Conservation (phyloP, 306 rosid species). For the Echinosophora koreensis region DNA sequence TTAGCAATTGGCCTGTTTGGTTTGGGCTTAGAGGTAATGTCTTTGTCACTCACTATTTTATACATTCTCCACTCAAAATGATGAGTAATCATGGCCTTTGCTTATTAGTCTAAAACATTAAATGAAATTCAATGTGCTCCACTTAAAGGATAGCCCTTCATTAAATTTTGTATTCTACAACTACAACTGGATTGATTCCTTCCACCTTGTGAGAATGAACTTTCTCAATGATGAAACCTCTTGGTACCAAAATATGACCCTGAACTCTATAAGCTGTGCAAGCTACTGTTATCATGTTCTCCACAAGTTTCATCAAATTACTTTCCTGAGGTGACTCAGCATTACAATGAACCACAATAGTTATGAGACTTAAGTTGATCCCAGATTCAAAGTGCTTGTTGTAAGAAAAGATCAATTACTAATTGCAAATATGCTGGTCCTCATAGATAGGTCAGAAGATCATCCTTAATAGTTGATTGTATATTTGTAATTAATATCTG, state of each 20-base stretch:
- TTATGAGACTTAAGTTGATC: slow-evolving; percentile 14
- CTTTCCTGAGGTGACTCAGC: background rate
- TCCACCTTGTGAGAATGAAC: slow-evolving; percentile 33
- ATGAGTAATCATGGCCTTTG: slow-evolving; percentile 36
- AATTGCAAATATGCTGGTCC: background rate
- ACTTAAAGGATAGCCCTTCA: slow-evolving; percentile 35
- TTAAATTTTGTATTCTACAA: slow-evolving; percentile 10
- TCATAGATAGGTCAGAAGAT: slow-evolving; percentile 22
- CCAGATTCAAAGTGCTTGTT: slow-evolving; percentile 5
- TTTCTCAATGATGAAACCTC: slow-evolving; percentile 40
- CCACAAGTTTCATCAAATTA: slow-evolving; percentile 19
- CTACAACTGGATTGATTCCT: slow-evolving; percentile 34
- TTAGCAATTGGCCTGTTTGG: slow-evolving; percentile 26
- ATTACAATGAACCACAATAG: background rate
- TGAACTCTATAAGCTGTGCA: background rate
- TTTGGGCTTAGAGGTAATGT: slow-evolving; percentile 45
- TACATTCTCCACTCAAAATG: slow-evolving; percentile 47
- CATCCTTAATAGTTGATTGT: background rate
- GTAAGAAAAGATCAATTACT: slow-evolving; percentile 7
- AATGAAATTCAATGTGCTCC: slow-evolving; percentile 35
- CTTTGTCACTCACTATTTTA: slow-evolving; percentile 50
- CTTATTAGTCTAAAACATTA: slow-evolving; percentile 23
- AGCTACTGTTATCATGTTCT: slow-evolving; percentile 15
- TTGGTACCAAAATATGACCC: slow-evolving; percentile 6
- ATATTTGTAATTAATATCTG: background rate